These are phyloP conservation scores for Entophlyctis luteolus DNA, from an alignment of 192 early-diverging fungal genomes.

Conservation along the genomic window DNA sequence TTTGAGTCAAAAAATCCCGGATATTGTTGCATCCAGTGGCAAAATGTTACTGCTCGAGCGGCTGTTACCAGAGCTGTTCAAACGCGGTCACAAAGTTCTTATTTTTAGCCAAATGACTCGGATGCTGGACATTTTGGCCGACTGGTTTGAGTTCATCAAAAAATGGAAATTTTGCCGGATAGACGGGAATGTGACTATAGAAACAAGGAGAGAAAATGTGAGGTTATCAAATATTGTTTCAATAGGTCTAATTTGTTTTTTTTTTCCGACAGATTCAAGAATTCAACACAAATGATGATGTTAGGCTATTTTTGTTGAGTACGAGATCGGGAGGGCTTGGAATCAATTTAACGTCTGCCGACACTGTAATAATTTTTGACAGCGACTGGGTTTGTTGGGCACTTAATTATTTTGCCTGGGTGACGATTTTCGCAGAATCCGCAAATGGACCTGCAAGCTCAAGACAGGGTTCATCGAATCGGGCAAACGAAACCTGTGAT, in stretches of 20 bases:
- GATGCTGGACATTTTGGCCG: constrained; percentile 81
- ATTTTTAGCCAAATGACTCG: constrained; percentile 91
- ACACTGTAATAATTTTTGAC: constrained; percentile 94
- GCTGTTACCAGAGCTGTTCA: constrained; percentile 73
- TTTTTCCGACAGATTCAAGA: constrained; percentile 35
- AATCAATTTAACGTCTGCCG: constrained; percentile 92
- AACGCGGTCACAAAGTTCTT: constrained; percentile 83
- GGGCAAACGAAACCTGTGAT: constrained; percentile 90
- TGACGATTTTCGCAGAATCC: constrained; percentile 67
- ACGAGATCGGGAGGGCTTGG: constrained; percentile 95
- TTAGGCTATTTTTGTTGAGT: constrained; percentile 77
- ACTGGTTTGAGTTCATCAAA: constrained; percentile 33
- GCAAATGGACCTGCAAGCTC: constrained; percentile 94
- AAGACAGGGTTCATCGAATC: constrained; percentile 92
- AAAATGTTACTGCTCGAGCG: constrained; percentile 85
- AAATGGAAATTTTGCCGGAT: constrained; percentile 40
- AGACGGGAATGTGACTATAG: constrained; percentile 45
- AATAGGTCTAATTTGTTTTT: background rate
- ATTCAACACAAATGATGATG: constrained; percentile 42
- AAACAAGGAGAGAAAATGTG: constrained; percentile 38
- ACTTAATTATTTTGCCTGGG: background rate
- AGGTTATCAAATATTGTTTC: background rate
- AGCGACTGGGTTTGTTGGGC: constrained; percentile 65
- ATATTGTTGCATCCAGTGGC: constrained; percentile 68
- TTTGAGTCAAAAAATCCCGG: constrained; percentile 24